Evolutionary conservation across 179 eudicot genomes (phyloP), one percentile per base, ranked within the genome.

Genomic region (Nepenthes alata): DNA sequence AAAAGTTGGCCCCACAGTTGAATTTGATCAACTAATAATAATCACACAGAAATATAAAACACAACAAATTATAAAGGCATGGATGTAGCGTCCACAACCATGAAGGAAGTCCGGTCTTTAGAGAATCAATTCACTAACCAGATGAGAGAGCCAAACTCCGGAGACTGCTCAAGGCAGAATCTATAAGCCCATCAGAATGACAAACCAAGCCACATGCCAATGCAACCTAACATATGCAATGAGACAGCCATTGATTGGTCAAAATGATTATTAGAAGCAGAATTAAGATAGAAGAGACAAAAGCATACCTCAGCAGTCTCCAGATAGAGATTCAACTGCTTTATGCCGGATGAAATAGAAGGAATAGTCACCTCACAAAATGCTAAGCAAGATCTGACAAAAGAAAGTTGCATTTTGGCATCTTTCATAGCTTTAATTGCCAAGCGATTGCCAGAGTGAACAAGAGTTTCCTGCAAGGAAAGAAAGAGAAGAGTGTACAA

Each of bases 361-460:
- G 95, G 95, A 67, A 87, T 78, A 63, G 95, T 87, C 58, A 82
- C 86, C 77, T 84, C 95, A 67, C 73, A 80, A 65, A 77, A 84
- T 15, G 95, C 81, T 58, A 87, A 53, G 68, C 95, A 87, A 44
- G 95, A 82, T 70, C 74, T 84, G 58, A 79, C 67, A 70, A 80
- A 82, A 63, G 72, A 74, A 37, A 65, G 47, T 64, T 67, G 72
- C 56, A 58, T 62, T 37, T 70, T 70, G 61, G 78, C 76, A 65
- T 67, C 75, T 71, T 67, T 75, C 66, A 75, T 63, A 47, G 76
- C 80, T 64, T 70, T 77, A 57, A 76, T 71, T 38, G 81, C 83
- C 61, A 87, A 77, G 53, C 58, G 47, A 65, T 84, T 87, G 72
- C 86, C 72, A 75, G 73, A 72, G 70, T 75, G 90, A 66, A 87